Conservation (phyloP, 1,284 basidiomycete species). For the Microbotryomycetes sp. region DNA sequence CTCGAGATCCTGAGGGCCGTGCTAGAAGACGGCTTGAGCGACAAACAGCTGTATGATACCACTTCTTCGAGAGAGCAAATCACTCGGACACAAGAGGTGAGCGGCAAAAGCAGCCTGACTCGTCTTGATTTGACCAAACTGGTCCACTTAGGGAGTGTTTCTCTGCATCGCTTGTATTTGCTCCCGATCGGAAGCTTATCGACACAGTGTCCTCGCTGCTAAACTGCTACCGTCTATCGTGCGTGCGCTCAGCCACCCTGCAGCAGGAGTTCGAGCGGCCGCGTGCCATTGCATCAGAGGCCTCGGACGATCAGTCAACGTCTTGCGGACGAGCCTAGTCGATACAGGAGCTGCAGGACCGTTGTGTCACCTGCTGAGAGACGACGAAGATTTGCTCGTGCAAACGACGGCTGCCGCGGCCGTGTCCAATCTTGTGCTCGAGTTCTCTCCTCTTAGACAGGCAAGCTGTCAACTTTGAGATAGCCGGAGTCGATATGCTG, state of each 20-base stretch:
- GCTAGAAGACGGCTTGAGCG: conserved; percentile 6
- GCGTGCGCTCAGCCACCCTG: conserved; percentile 52
- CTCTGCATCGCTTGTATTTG: conserved; percentile 62
- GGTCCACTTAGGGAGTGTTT: conserved; percentile 53
- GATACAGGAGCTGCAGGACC: conserved; percentile 69
- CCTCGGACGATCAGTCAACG: conserved; percentile 64
- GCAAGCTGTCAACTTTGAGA: neutral
- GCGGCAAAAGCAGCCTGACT: conserved; percentile 3
- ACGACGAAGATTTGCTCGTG: conserved; percentile 61
- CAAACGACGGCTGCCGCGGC: conserved; percentile 63
- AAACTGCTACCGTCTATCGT: conserved; percentile 52
- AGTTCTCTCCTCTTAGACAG: conserved; percentile 59
- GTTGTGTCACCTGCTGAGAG: conserved; percentile 43
- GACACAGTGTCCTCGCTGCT: conserved; percentile 56
- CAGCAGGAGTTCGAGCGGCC: conserved; percentile 68
- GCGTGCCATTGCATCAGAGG: conserved; percentile 79
- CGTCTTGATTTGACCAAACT: neutral
- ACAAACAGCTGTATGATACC: conserved; percentile 21
- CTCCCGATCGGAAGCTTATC: conserved; percentile 61
- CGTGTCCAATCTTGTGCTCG: conserved; percentile 75
- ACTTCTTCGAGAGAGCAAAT: conserved; percentile 47
- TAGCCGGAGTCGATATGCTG: neutral
- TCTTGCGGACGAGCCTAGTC: conserved; percentile 70
- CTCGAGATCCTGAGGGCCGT: conserved; percentile 22
- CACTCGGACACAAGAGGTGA: conserved; percentile 57